Base-by-base conservation (phyloP, 352 stramenopile species). In the Aphanomyces stellatus region DNA sequence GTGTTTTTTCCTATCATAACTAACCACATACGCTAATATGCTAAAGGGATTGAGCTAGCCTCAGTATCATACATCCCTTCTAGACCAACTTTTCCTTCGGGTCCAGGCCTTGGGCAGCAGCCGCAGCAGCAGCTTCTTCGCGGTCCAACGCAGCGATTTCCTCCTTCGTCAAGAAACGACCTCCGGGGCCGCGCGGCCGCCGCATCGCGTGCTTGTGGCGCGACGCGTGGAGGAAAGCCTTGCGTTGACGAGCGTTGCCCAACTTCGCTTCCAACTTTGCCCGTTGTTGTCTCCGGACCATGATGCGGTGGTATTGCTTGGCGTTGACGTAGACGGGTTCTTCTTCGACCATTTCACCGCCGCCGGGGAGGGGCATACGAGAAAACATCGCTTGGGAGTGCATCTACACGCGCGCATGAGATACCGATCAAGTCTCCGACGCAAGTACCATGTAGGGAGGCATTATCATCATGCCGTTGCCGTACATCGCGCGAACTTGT, bases 231-330 rank as follows among this genome's bases (percentile, higher is more conserved):
- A 96, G 74, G 61, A 94, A 96, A 13, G 85, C 85, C 72, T 93
- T 91, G 57, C 83, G 85, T 73, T 93, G 87, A 55, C 79, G 81
- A 46, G 72, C 69, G 61, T 84, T 90, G 43, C 82, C 82, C 17
- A 94, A 74, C 70, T 95, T 93, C 30, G 84, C 81, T 65, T 95
- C 88, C 19, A 93, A 78, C 69, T 96, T 96, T 43, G 86, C 83
- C 33, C 86, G 79, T 70, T 93, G 85, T 62, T 96, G 82, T 62
- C 88, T 81, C 43, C 88, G 86, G 55, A 94, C 86, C 79, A 96
- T 88, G 67, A 96, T 96, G 22, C 88, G 82, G 69, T 94, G 84
- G 69, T 96, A 96, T 69, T 96, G 88, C 76, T 96, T 96, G 53
- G 86, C 88, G 67, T 96, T 96, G 40, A 96, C 88, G 69, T 95